phyloP scores from a whole-genome alignment of 495 filamentous ascomycete genomes.

The Emericellopsis terricola region DNA sequence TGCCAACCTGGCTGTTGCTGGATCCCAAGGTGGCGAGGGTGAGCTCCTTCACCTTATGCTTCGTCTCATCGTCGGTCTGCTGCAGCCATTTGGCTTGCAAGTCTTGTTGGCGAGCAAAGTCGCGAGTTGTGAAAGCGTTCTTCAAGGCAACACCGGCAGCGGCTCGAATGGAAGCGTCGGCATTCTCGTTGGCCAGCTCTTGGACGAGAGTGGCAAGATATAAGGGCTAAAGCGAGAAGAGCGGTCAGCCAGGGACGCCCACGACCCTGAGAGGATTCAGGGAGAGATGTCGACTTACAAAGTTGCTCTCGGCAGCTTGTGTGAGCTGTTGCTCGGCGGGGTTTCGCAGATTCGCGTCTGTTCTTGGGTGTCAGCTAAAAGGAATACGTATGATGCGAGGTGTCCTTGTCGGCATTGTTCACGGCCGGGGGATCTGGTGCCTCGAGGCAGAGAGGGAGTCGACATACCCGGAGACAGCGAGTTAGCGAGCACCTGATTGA shows the following conservation, averaged over 20 bases:
- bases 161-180: constrained; percentile 64
- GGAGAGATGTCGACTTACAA: constrained; percentile 45
- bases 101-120: constrained; percentile 66
- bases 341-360: constrained; percentile 77
- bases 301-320: constrained; percentile 82
- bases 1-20: constrained; percentile 58
- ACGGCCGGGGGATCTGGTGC: not conserved
- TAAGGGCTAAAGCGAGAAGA: constrained; percentile 39
- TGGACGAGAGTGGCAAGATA: constrained; percentile 82
- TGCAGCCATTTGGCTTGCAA: constrained; percentile 82
- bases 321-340: constrained; percentile 86
- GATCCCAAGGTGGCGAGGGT: constrained; percentile 71
- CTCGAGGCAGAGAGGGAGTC: constrained; percentile 1
- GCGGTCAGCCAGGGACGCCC: constrained; percentile 2
- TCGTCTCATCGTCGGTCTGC: constrained; percentile 58
- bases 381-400: not conserved
- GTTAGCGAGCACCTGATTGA: constrained; percentile 61
- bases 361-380: not conserved
- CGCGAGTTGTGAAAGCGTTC: constrained; percentile 88
- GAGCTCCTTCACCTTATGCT: constrained; percentile 71
- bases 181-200: constrained; percentile 81
- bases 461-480: constrained; percentile 74
- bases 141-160: constrained; percentile 93
- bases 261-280: constrained; percentile 5
- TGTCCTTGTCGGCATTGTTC: not conserved